A percentile compares a stretch with the other conserved stretches of the same genome.
Conservation (phyloP, 1,139 yeast genomes). For the Kurtzmaniella natalensis region DNA sequence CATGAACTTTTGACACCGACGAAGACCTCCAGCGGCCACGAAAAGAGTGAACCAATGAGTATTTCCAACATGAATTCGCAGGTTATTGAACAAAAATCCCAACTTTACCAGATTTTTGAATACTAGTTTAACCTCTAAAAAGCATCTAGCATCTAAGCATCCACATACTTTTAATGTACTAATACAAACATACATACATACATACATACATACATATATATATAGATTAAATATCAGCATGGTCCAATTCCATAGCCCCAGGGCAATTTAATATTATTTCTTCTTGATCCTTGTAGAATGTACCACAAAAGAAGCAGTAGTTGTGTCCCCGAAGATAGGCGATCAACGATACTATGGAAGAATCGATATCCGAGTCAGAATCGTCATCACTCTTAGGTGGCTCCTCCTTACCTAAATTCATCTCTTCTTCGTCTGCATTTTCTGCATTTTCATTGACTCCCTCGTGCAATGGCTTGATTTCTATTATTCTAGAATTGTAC, state of each 20-base stretch:
- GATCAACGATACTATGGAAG: constrained; percentile 5
- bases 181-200: too few species aligned
- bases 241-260: constrained; percentile 13
- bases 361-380: background rate
- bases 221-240: too few species aligned
- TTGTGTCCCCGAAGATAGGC: constrained; percentile 18
- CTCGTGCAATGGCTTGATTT: constrained; percentile 5
- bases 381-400: constrained; percentile 2
- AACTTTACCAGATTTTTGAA: too few species aligned
- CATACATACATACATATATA: too few species aligned
- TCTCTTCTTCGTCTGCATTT: constrained; percentile 1
- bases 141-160: too few species aligned
- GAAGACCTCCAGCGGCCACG: too few species aligned
- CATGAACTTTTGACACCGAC: too few species aligned
- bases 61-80: background rate
- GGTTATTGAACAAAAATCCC: too few species aligned
- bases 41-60: background rate
- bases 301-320: constrained; percentile 32
- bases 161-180: too few species aligned
- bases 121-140: too few species aligned
- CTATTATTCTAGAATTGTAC: background rate
- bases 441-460: constrained; percentile 1
- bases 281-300: constrained; percentile 11
- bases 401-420: constrained; percentile 3
- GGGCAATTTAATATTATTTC: constrained; percentile 22